Evolutionary conservation across 345 rosid genomes (phyloP).

Genomic region (Nephelium lappaceum): DNA sequence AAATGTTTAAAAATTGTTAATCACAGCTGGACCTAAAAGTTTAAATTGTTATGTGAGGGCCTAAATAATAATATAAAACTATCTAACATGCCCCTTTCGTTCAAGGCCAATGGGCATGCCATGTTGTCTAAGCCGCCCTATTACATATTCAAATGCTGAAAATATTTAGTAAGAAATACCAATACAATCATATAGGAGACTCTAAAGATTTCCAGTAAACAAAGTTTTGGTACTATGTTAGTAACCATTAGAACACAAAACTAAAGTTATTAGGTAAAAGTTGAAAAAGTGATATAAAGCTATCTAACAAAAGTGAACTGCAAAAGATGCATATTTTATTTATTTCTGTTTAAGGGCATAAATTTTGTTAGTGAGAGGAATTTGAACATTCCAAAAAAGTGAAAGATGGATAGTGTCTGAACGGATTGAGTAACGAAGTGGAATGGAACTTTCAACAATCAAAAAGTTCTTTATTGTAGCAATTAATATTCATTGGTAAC

Average conservation of each 20-base stretch:
- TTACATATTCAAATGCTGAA: not conserved
- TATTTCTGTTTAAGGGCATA: not conserved
- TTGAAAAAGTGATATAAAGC: not conserved
- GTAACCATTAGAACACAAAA: not conserved
- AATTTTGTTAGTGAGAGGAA: not conserved
- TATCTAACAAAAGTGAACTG: not conserved
- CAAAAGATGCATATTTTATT: not conserved
- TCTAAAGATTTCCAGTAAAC: no score
- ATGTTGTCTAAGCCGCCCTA: no score
- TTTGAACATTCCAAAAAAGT: not conserved
- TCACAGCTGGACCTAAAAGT: not conserved
- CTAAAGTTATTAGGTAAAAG: not conserved
- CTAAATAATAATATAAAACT: no score
- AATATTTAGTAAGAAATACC: no score
- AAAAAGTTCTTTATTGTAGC: not conserved
- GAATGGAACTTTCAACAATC: not conserved
- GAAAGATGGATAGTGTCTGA: not conserved
- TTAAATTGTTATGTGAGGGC: not conserved
- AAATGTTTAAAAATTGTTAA: not conserved
- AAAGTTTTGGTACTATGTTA: not conserved
- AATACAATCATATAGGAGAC: not conserved
- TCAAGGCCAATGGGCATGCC: no score
- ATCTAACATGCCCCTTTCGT: not conserved
- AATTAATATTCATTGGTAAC: not conserved
- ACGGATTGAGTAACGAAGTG: not conserved